Evolutionary conservation across 2,329 filamentous ascomycete species (phyloP).

Genomic region (Diaporthe aspalathi): DNA sequence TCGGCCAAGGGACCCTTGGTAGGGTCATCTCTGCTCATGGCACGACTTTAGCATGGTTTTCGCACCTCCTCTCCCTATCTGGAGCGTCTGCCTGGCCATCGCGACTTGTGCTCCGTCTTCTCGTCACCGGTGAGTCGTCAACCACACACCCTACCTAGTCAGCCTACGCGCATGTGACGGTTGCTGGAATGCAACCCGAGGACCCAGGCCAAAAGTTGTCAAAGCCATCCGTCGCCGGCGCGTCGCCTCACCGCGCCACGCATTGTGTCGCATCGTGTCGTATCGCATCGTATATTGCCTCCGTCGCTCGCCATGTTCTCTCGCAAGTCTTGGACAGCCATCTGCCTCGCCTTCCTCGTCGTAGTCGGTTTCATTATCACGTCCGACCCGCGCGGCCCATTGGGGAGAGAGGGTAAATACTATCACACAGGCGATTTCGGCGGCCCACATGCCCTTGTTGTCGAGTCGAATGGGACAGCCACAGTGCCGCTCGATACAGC

Average conservation of each 20-base stretch:
- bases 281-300: too few species aligned
- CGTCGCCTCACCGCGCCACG: background rate
- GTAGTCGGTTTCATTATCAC: slow-evolving; percentile 49
- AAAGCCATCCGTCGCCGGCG: background rate
- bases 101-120: background rate
- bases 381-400: slow-evolving; percentile 47
- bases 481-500: background rate
- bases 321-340: slow-evolving; percentile 45
- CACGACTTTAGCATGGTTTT: too few species aligned
- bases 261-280: background rate
- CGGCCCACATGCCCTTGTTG: slow-evolving; percentile 35
- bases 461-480: background rate
- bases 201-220: background rate
- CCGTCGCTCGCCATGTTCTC: slow-evolving; percentile 44
- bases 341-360: slow-evolving; percentile 46
- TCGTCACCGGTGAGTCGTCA: background rate
- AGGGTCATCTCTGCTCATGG: background rate
- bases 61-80: too few species aligned
- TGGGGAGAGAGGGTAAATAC: slow-evolving; percentile 47
- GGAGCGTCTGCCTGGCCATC: too few species aligned
- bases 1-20: too few species aligned
- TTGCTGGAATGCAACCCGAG: background rate
- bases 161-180: too few species aligned
- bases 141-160: background rate
- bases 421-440: slow-evolving; percentile 42